A percentile compares a stretch with the other conserved stretches of the same genome.
Evolutionary conservation across 495 filamentous ascomycete genomes (phyloP).

Genomic region (Penicillium pulvis): DNA sequence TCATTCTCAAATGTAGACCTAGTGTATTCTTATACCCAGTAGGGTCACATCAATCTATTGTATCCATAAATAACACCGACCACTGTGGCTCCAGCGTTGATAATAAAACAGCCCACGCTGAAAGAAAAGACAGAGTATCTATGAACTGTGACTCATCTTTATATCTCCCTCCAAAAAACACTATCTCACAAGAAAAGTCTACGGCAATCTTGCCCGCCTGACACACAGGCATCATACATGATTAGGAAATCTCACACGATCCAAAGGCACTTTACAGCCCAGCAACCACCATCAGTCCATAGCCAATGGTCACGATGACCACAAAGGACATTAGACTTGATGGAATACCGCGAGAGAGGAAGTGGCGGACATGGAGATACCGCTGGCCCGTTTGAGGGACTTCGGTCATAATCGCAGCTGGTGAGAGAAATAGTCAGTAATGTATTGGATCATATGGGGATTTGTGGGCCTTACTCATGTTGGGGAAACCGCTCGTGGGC

Average conservation of each 20-base stretch:
- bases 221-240: background rate
- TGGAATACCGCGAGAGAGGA: constrained; percentile 87
- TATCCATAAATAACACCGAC: background rate
- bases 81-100: background rate
- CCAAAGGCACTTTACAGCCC: constrained; percentile 58
- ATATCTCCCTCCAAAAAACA: background rate
- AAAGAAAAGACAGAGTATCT: background rate
- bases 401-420: constrained; percentile 99
- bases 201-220: background rate
- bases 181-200: background rate
- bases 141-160: background rate
- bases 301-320: constrained; percentile 85
- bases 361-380: constrained; percentile 91
- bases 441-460: constrained; percentile 5
- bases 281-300: constrained; percentile 79
- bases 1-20: background rate
- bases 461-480: constrained; percentile 82
- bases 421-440: constrained; percentile 24
- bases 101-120: background rate
- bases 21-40: background rate
- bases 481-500: constrained; percentile 95
- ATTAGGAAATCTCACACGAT: background rate
- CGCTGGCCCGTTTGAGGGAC: constrained; percentile 86
- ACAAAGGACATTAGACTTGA: constrained; percentile 76
- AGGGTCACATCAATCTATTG: background rate